phyloP scores from a whole-genome alignment of 306 rosid genomes.

The Quercus glauca region DNA sequence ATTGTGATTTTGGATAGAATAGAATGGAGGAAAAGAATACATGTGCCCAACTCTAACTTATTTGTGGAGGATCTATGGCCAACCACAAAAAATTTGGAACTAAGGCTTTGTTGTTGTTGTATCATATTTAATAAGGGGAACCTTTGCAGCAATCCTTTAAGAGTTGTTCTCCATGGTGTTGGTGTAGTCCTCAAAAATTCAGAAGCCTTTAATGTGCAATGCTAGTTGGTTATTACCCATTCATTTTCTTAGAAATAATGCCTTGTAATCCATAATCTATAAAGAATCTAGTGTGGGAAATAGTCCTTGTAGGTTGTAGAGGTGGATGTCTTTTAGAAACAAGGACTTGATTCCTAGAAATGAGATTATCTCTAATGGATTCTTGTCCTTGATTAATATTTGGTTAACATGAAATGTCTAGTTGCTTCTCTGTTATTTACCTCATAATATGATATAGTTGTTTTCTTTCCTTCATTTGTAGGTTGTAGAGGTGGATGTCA shows the following conservation, averaged over 20 bases:
- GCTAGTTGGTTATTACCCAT: neutral
- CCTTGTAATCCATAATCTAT: neutral
- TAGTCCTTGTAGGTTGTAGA: slow-evolving; percentile 52
- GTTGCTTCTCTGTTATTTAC: slow-evolving; percentile 1
- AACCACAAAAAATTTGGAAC: no score
- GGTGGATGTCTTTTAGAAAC: slow-evolving; percentile 37
- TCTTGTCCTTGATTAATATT: neutral
- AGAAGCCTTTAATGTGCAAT: neutral
- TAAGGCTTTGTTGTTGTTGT: no score
- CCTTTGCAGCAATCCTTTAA: neutral
- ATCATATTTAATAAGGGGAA: neutral
- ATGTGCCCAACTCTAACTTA: no score
- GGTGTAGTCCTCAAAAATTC: neutral
- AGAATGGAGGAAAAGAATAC: no score
- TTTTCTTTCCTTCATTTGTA: slow-evolving; percentile 24
- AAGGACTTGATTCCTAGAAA: neutral
- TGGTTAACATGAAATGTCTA: neutral
- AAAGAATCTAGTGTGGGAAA: neutral
- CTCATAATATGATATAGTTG: neutral
- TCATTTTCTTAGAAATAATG: neutral
- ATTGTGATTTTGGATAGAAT: no score
- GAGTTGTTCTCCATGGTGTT: neutral
- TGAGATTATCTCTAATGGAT: neutral
- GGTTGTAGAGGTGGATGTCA: slow-evolving; percentile 84
- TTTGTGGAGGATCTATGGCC: no score